Conservation (phyloP, 2,329 filamentous ascomycete genomes). For the Onygenales sp. region DNA sequence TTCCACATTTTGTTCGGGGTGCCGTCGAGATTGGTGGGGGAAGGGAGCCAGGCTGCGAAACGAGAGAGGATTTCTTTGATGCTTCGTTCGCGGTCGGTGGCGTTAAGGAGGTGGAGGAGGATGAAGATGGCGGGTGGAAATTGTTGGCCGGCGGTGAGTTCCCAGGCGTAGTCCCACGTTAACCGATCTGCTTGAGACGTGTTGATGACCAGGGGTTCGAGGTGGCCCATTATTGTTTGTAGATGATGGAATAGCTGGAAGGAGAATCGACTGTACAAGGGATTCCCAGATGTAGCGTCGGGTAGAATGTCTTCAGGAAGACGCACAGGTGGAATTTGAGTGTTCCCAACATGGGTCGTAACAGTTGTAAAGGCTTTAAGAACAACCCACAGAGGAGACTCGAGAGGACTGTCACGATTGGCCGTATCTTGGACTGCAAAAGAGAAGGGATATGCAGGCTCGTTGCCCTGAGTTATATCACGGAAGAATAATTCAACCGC, state of each 20-base stretch:
- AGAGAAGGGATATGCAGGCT: conserved; percentile 60
- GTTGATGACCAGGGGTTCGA: conserved; percentile 43
- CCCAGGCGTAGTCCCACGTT: conserved; percentile 52
- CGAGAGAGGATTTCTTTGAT: conserved; percentile 66
- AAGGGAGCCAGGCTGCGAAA: conserved; percentile 57
- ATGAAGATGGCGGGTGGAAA: conserved; percentile 68
- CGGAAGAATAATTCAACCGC: conserved; percentile 66
- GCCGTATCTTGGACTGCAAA: conserved; percentile 55
- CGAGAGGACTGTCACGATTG: conserved; percentile 52
- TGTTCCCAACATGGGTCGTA: conserved; percentile 22
- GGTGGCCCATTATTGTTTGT: conserved; percentile 33
- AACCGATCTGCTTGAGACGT: conserved; percentile 55
- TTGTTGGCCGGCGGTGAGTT: conserved; percentile 46
- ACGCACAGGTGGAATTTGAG: conserved; percentile 23
- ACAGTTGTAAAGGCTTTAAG: conserved; percentile 63
- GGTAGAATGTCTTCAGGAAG: conserved; percentile 66
- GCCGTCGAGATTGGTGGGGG: conserved; percentile 43
- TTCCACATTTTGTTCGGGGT: conserved; percentile 40
- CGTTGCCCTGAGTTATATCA: conserved; percentile 62
- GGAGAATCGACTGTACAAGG: conserved; percentile 63
- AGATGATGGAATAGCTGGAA: conserved; percentile 78
- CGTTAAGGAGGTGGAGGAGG: conserved; percentile 61
- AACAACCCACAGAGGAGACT: conserved; percentile 81
- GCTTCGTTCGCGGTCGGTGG: conserved; percentile 52
- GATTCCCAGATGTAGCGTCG: conserved; percentile 65